These are phyloP conservation scores for Misopates orontium DNA, from an alignment of 257 asterid species.

Conservation along the genomic window DNA sequence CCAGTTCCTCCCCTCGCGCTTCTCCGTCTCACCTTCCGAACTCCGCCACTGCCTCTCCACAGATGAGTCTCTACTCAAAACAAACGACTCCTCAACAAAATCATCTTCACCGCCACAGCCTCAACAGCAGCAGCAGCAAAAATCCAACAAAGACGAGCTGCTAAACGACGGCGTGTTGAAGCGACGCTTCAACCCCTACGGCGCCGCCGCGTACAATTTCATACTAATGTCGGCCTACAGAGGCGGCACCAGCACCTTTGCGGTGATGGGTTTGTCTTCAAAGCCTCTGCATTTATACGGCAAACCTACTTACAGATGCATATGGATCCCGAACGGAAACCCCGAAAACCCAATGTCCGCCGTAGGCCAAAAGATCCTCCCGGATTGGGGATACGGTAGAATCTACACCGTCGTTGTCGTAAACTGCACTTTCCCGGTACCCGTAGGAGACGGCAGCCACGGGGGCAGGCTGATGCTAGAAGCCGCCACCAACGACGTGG, in stretches of 20 bases:
- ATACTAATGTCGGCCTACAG: conserved; percentile 56
- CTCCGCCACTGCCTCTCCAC: conserved; percentile 45
- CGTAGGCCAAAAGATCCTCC: conserved; percentile 41
- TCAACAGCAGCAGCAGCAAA: not conserved
- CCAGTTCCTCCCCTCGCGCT: conserved; percentile 63
- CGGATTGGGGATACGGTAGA: conserved; percentile 88
- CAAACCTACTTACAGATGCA: conserved; percentile 44
- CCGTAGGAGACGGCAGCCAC: conserved; percentile 27
- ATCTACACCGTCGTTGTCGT: conserved; percentile 77
- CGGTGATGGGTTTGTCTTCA: conserved; percentile 47
- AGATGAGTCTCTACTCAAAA: no score
- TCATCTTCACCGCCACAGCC: not conserved
- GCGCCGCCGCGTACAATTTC: conserved; percentile 50
- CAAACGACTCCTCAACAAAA: conserved; percentile 9
- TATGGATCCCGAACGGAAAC: conserved; percentile 33
- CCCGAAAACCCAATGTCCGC: conserved; percentile 15
- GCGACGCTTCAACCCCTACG: conserved; percentile 46
- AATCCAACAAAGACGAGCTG: conserved; percentile 8
- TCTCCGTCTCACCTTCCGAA: conserved; percentile 51
- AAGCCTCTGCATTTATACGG: conserved; percentile 52
- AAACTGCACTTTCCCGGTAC: conserved; percentile 59
- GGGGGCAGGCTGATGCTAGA: conserved; percentile 61
- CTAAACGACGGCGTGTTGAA: conserved; percentile 36
- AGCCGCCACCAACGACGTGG: conserved; percentile 54
- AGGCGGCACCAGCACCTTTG: conserved; percentile 50